Evolutionary conservation across 1,139 yeast species (phyloP).

Genomic region (Candida frijolesensis): DNA sequence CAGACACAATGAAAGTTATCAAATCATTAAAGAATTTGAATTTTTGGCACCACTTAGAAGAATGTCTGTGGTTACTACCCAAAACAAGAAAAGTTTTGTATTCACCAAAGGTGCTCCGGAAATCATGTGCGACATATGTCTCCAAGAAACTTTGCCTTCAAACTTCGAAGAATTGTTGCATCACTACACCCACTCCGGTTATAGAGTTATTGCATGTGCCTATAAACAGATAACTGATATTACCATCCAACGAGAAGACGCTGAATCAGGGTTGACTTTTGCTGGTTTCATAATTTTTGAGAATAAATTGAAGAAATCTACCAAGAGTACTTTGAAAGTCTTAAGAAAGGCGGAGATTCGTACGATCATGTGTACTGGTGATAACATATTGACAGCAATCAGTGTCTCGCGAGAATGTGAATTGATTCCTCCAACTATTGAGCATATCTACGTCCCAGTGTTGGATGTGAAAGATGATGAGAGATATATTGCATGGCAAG

Average conservation of each 20-base stretch:
- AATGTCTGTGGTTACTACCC: constrained; percentile 79
- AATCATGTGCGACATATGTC: constrained; percentile 81
- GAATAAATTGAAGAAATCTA: constrained; percentile 76
- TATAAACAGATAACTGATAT: constrained; percentile 44
- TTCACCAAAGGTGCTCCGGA: constrained; percentile 95
- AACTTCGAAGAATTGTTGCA: constrained; percentile 76
- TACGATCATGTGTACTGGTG: constrained; percentile 97
- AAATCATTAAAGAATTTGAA: constrained; percentile 74
- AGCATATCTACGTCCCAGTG: constrained; percentile 68
- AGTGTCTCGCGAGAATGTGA: constrained; percentile 89
- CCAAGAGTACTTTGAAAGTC: constrained; percentile 60
- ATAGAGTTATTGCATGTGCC: constrained; percentile 94
- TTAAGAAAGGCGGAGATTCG: constrained; percentile 70
- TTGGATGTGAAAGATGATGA: constrained; percentile 43
- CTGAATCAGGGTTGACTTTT: constrained; percentile 70
- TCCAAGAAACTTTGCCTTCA: constrained; percentile 66
- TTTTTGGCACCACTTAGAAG: constrained; percentile 83
- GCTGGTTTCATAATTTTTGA: constrained; percentile 91
- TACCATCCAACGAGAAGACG: constrained; percentile 48
- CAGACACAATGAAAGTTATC: constrained; percentile 43
- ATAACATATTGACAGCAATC: constrained; percentile 89
- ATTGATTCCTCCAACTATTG: constrained; percentile 48
- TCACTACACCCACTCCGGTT: constrained; percentile 89
- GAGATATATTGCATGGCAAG: constrained; percentile 59
- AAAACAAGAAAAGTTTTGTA: constrained; percentile 41